These are phyloP conservation scores for Pisolithus orientalis DNA, from an alignment of 768 basidiomycete species.

Conservation along the genomic window DNA sequence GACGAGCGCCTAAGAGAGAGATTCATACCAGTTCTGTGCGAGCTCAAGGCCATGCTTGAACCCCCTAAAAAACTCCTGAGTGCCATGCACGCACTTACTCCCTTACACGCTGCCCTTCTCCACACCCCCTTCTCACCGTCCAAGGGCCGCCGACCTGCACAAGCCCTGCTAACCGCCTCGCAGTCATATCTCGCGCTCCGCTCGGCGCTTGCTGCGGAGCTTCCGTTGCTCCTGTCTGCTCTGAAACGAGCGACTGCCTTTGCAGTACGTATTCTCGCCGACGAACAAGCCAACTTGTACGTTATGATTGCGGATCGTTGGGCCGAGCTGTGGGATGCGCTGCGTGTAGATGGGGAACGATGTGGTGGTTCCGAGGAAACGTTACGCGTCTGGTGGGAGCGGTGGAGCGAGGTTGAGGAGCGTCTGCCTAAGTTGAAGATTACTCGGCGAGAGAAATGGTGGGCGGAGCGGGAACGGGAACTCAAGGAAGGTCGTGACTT, in stretches of 20 bases:
- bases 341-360: constrained; percentile 64
- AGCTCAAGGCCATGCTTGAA: constrained; percentile 52
- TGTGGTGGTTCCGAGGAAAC: constrained; percentile 67
- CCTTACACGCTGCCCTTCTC: constrained; percentile 64
- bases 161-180: constrained; percentile 64
- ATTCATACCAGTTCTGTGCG: constrained; percentile 52
- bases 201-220: constrained; percentile 62
- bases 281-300: constrained; percentile 58
- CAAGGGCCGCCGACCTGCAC: constrained; percentile 51
- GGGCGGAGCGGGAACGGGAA: constrained; percentile 23
- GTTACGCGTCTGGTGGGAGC: constrained; percentile 57
- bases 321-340: constrained; percentile 81
- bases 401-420: constrained; percentile 64
- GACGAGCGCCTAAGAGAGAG: constrained; percentile 47
- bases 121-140: constrained; percentile 57
- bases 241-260: constrained; percentile 55
- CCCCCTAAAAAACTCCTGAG: constrained; percentile 61
- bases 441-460: constrained; percentile 31
- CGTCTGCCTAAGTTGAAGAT: constrained; percentile 35
- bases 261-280: constrained; percentile 46
- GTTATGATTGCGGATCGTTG: constrained; percentile 55
- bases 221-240: constrained; percentile 56
- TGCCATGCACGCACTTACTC: constrained; percentile 69
- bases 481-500: constrained; percentile 14
- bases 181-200: constrained; percentile 73